Percentiles rank a stretch among this genome's conserved stretches.
Evolutionary conservation across 2,329 filamentous ascomycete genomes (phyloP).

Genomic region (Harringtonia lauricola): DNA sequence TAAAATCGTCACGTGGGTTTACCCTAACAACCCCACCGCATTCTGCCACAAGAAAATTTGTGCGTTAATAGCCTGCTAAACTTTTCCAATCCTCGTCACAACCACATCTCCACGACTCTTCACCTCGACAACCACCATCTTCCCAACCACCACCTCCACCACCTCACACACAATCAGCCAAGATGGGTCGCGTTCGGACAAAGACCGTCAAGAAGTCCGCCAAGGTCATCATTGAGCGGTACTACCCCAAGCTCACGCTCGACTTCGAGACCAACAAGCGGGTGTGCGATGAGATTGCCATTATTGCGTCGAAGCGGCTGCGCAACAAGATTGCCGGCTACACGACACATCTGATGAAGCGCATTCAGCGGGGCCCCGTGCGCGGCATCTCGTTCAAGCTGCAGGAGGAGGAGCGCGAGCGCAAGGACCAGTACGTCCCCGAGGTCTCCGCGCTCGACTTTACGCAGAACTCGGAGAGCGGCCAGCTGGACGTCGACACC

Average conservation of each 20-base stretch:
- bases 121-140: slow-evolving; percentile 1
- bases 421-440: slow-evolving; percentile 99
- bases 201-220: slow-evolving; percentile 69
- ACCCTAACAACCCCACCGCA: too few species aligned
- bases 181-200: slow-evolving; percentile 60
- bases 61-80: too few species aligned
- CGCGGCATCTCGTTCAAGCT: slow-evolving; percentile 99
- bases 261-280: slow-evolving; percentile 98
- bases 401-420: slow-evolving; percentile 99
- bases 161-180: slow-evolving; percentile 31
- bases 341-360: slow-evolving; percentile 99
- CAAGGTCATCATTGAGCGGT: slow-evolving; percentile 99
- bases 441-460: slow-evolving; percentile 98
- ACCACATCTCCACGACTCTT: neutral
- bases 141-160: slow-evolving; percentile 16
- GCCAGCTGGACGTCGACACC: slow-evolving; percentile 86
- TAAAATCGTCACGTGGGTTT: too few species aligned
- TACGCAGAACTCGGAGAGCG: slow-evolving; percentile 84
- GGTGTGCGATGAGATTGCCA: slow-evolving; percentile 94
- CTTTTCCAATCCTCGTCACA: neutral
- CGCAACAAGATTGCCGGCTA: slow-evolving; percentile 99
- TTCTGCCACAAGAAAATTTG: too few species aligned
- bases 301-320: slow-evolving; percentile 97
- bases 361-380: slow-evolving; percentile 97
- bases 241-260: slow-evolving; percentile 95